Evolutionary conservation across 23 red algal species (phyloP).

Genomic region (Cyanidiococcus yangmingshanensis): DNA sequence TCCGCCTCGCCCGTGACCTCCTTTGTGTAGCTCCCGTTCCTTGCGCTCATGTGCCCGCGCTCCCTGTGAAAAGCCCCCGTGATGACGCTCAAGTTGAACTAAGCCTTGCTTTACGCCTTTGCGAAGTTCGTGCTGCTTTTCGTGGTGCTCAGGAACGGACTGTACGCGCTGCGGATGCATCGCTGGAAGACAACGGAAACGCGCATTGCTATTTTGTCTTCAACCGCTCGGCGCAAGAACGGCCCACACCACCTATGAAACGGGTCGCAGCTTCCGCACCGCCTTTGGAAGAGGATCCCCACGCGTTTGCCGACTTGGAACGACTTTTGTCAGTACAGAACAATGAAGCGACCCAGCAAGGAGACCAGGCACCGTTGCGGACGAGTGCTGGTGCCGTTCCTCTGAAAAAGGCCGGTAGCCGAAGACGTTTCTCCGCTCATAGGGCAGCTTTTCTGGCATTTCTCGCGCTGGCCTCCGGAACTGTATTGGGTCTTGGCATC

Average conservation of each 20-base stretch:
- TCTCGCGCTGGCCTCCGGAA: neutral
- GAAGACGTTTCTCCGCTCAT: neutral
- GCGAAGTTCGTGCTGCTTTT: neutral
- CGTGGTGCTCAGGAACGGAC: neutral
- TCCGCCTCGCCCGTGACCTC: neutral
- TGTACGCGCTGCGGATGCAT: neutral
- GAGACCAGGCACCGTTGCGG: neutral
- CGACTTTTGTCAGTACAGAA: neutral
- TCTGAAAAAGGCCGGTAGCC: neutral
- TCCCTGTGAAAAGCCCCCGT: neutral
- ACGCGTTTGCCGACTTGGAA: conserved; percentile 1
- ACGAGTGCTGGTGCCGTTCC: neutral
- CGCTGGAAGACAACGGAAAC: neutral
- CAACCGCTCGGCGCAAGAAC: neutral
- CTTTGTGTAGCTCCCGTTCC: neutral
- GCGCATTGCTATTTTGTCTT: neutral
- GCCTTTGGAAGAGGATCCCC: neutral
- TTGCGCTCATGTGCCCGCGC: neutral
- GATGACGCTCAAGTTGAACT: neutral
- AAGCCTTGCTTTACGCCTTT: neutral
- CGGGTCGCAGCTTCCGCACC: neutral
- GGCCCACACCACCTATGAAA: neutral
- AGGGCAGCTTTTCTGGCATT: neutral
- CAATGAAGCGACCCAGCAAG: neutral
- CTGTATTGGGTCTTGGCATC: conserved; percentile 11